Conservation (phyloP, 306 rosid genomes). For the Vigna angularis region DNA sequence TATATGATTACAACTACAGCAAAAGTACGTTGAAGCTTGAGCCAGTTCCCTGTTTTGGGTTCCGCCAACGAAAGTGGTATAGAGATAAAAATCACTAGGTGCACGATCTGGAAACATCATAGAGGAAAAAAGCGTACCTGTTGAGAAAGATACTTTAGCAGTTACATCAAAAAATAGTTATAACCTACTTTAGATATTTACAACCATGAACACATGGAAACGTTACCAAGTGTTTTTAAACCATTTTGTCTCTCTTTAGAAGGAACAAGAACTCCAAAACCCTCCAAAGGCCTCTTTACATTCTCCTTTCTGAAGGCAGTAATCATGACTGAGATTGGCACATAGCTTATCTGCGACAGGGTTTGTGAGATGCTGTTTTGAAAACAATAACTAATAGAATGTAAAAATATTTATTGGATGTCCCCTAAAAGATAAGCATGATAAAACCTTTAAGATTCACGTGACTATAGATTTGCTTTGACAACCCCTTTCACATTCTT, state of each 20-base stretch:
- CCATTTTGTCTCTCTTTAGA: constrained; percentile 82
- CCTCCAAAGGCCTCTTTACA: constrained; percentile 89
- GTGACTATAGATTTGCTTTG: constrained; percentile 19
- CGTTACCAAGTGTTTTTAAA: constrained; percentile 86
- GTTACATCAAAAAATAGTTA: constrained; percentile 28
- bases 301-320: constrained; percentile 84
- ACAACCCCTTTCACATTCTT: constrained; percentile 5
- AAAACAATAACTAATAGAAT: constrained; percentile 36
- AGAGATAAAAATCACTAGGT: constrained; percentile 73
- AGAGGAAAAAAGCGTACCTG: constrained; percentile 95
- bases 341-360: constrained; percentile 73
- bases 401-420: constrained; percentile 7
- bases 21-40: constrained; percentile 72
- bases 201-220: constrained; percentile 41
- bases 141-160: constrained; percentile 42
- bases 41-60: constrained; percentile 78
- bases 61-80: constrained; percentile 92
- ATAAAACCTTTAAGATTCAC: constrained; percentile 17
- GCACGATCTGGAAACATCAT: constrained; percentile 98
- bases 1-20: constrained; percentile 33
- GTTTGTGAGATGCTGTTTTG: constrained; percentile 26
- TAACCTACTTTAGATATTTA: constrained; percentile 25
- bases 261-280: constrained; percentile 97
- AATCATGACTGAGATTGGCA: constrained; percentile 83
- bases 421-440: constrained; percentile 9